phyloP scores from a whole-genome alignment of 2,329 filamentous ascomycete genomes.

The Davidsoniella eucalypti region DNA sequence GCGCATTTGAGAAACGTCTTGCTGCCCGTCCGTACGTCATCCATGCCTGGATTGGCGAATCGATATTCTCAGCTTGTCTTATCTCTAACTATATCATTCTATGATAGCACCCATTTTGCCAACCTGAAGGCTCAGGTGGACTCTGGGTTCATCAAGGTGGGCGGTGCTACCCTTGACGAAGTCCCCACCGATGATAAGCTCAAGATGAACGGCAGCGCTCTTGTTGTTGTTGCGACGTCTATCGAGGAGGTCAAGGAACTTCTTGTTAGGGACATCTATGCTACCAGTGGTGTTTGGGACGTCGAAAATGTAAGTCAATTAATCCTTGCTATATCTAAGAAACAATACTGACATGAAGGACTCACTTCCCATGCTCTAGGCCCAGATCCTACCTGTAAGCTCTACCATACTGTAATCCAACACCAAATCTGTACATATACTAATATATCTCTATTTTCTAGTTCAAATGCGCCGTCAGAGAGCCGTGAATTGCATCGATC shows the following conservation, averaged over 20 bases:
- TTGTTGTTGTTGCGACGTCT: slow-evolving; percentile 49
- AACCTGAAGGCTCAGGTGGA: slow-evolving; percentile 35
- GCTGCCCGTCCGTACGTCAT: slow-evolving; percentile 38
- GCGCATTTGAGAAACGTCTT: slow-evolving; percentile 41
- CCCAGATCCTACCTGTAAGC: slow-evolving; percentile 33
- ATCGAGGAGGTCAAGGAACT: slow-evolving; percentile 52
- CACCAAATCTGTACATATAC: neutral
- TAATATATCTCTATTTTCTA: slow-evolving; percentile 10
- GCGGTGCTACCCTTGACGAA: slow-evolving; percentile 53
- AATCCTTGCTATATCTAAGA: neutral
- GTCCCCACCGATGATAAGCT: slow-evolving; percentile 46
- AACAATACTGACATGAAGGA: neutral
- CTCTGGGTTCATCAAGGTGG: slow-evolving; percentile 43
- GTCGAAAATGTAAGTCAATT: slow-evolving; percentile 37
- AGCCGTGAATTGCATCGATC: slow-evolving; percentile 15
- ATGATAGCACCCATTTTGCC: slow-evolving; percentile 32
- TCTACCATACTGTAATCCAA: neutral
- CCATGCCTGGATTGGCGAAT: too few relatives aligned
- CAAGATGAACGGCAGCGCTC: slow-evolving; percentile 58
- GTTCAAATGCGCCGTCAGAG: slow-evolving; percentile 28
- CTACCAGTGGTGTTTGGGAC: slow-evolving; percentile 62
- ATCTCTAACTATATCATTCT: neutral
- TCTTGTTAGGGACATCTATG: slow-evolving; percentile 59
- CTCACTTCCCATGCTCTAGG: slow-evolving; percentile 17
- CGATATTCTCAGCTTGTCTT: too few relatives aligned